Base-by-base conservation (phyloP, 768 basidiomycete species). In the Kwoniella sp. region DNA sequence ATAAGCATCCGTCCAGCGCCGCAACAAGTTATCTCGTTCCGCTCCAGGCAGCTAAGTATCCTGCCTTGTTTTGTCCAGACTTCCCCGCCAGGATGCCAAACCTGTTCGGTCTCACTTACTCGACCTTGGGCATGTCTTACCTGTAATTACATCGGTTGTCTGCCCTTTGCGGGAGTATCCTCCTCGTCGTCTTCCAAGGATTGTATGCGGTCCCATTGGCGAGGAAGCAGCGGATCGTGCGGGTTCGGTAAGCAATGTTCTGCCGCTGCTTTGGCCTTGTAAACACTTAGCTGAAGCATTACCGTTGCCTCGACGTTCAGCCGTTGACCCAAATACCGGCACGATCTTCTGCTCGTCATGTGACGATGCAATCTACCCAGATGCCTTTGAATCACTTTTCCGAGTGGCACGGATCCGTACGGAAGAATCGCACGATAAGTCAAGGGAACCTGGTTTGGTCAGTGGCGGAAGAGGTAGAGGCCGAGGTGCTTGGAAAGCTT, bases 271-370 rank as follows among this genome's bases (percentile, higher is more conserved):
- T n/a, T n/a, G n/a, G n/a, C n/a, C n/a, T n/a, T n/a, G n/a, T n/a
- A n/a, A n/a, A n/a, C n/a, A n/a, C n/a, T n/a, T n/a, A n/a, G n/a
- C n/a, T n/a, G 40, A 19, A 3, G 17, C 4, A 10, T 44, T 44
- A 19, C 40, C 40, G 10, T 9, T 10, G n/a, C n/a, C n/a, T n/a
- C n/a, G n/a, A n/a, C 25, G n/a, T 17, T 24, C 69, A 93, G 92
- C 88, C 71, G 85, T 86, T 26, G 91, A 94, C 76, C 82, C 85
- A 2, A 85, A 85, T 67, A 85, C 87, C 0, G 92, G 92, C n/a
- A 82, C 83, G 10, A 80, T 93, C 1, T 93, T 85, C 72, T 94
- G 92, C 75, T 77, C 81, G 1, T 81, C 83, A 33, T 94, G 92
- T 80, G 83, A 87, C 37, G 88, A 92, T 74, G 88, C 91, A 63